Conservation (phyloP, 768 basidiomycete genomes). For the Amanita rimosa region DNA sequence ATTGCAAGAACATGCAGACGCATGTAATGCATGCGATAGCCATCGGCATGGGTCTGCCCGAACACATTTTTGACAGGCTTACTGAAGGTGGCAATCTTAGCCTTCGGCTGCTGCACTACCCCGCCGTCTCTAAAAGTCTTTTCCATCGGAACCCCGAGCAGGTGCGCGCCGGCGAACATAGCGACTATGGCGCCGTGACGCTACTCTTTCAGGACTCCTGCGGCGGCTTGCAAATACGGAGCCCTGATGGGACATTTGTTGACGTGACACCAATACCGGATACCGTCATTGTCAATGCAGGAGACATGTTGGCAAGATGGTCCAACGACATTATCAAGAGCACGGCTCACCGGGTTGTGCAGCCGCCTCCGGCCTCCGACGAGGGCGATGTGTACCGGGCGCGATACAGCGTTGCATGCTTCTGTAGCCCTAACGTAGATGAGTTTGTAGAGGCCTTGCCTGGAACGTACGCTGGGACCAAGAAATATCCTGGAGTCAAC, state of each 20-base stretch:
- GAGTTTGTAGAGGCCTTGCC: neutral
- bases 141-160: slow-evolving; percentile 53
- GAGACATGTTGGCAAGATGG: slow-evolving; percentile 75
- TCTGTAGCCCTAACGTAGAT: slow-evolving; percentile 20
- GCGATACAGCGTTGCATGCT: slow-evolving; percentile 79
- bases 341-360: slow-evolving; percentile 76
- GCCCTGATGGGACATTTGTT: slow-evolving; percentile 43
- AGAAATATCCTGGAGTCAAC: neutral
- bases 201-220: slow-evolving; percentile 69
- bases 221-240: slow-evolving; percentile 64
- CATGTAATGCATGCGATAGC: slow-evolving; percentile 82
- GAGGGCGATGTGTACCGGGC: slow-evolving; percentile 46
- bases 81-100: slow-evolving; percentile 75
- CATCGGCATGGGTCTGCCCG: slow-evolving; percentile 62
- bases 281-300: slow-evolving; percentile 76
- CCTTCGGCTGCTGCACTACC: slow-evolving; percentile 71
- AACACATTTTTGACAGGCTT: slow-evolving; percentile 65
- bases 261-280: slow-evolving; percentile 73
- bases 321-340: slow-evolving; percentile 72
- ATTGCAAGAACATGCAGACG: slow-evolving; percentile 66
- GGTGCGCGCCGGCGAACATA: slow-evolving; percentile 76
- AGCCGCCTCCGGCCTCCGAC: slow-evolving; percentile 49
- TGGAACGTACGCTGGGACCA: neutral
- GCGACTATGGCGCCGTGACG: slow-evolving; percentile 78
- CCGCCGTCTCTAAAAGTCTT: slow-evolving; percentile 48